Conservation (phyloP, 306 rosid genomes). For the Abrus precatorius region DNA sequence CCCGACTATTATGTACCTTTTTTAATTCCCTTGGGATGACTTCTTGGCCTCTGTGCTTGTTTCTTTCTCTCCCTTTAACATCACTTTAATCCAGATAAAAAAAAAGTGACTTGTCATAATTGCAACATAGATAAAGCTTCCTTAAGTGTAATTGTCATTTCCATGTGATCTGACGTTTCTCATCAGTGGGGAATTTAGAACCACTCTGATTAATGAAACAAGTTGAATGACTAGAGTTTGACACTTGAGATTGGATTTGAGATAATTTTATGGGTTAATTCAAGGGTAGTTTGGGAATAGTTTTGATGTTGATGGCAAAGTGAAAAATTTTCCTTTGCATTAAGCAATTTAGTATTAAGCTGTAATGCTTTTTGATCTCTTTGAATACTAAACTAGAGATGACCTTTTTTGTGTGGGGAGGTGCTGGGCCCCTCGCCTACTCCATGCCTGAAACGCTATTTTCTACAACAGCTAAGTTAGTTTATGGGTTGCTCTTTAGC, state of each 20-base stretch:
- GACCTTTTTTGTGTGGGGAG: conserved; percentile 18
- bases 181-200: conserved; percentile 16
- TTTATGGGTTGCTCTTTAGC: background rate
- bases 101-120: conserved; percentile 11
- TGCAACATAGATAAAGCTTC: conserved; percentile 25
- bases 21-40: background rate
- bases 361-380: conserved; percentile 11
- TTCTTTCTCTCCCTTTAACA: background rate
- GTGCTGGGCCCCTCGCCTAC: background rate
- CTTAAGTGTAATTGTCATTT: conserved; percentile 18
- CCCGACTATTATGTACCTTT: background rate
- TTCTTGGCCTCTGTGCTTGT: background rate
- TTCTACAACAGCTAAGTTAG: conserved; percentile 26
- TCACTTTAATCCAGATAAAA: background rate
- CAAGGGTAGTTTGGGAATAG: background rate
- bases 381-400: conserved; percentile 7
- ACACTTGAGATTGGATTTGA: conserved; percentile 10
- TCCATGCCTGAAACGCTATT: conserved; percentile 34
- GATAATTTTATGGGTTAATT: conserved; percentile 27
- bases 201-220: background rate
- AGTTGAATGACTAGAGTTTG: conserved; percentile 3
- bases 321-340: background rate
- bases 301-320: conserved; percentile 5
- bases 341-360: background rate
- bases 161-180: conserved; percentile 25